phyloP scores from a whole-genome alignment of 2,329 filamentous ascomycete genomes.

The Arthrobotrys musiformis region DNA sequence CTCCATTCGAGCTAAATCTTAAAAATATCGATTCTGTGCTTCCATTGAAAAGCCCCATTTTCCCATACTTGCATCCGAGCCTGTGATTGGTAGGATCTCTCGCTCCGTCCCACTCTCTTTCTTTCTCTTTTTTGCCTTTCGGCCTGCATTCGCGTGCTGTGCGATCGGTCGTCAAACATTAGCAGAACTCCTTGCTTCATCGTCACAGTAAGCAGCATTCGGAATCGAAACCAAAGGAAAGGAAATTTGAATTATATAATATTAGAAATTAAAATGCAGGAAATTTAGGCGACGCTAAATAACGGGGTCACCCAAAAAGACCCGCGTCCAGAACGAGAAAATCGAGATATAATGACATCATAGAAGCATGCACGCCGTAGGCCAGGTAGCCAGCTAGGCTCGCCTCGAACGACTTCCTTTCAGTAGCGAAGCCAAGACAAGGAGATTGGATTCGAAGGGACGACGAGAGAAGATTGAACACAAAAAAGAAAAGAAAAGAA shows the following conservation, averaged over 20 bases:
- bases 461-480: no score
- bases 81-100: background rate
- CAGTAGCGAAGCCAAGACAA: constrained; percentile 4
- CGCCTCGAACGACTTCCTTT: constrained; percentile 1
- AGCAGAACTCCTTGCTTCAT: background rate
- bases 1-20: background rate
- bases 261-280: constrained; percentile 5
- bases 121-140: background rate
- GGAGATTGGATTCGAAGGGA: no score
- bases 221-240: background rate
- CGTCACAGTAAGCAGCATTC: background rate
- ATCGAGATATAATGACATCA: constrained; percentile 29
- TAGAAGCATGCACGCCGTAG: constrained; percentile 17
- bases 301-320: constrained; percentile 11
- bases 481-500: background rate
- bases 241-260: background rate
- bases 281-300: constrained; percentile 5
- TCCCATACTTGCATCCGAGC: background rate
- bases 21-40: background rate
- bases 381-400: background rate
- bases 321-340: constrained; percentile 12
- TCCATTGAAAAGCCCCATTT: background rate
- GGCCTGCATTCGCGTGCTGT: background rate
- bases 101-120: background rate
- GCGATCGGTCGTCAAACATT: background rate